Base-by-base conservation (phyloP, 495 filamentous ascomycete species). In the Chaetomium fimeti region DNA sequence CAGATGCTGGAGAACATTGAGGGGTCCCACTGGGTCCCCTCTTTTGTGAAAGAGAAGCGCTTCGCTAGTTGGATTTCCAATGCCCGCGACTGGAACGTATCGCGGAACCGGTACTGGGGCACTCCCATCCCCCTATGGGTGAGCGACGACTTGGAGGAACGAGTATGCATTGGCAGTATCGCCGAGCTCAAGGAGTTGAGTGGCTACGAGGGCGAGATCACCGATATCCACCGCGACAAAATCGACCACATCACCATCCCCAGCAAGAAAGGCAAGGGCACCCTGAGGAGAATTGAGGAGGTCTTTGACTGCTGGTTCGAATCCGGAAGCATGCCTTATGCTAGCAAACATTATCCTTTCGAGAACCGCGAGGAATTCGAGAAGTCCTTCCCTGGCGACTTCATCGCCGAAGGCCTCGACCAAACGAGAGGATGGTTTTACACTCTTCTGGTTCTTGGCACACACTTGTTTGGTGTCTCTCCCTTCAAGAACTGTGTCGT, bases 401-500 rank as follows among this genome's bases (percentile, higher is more conserved):
- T 98, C 77, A 97, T 98, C 72, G 92, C 94, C 0, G 94, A 98
- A 79, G 94, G 94, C 60, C 79, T 98, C 36, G 94, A 78, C 56
- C 75, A 77, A 63, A 77, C 93, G 3, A 84, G 95, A 72, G 94
- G 94, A 45, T 98, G 94, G 94, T 98, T 98, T 79, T 98, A 98
- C 73, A 97, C 94, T 1, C 75, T 98, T 57, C 83, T 89, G 24
- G 91, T 98, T 18, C 83, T 98, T 40, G 94, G 93, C 53, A 94
- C 89, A 7, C 92, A 96, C 70, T 84, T 98, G 18, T 97, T 95
- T 69, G 91, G 90, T 22, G 84, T 85, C 20, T 86, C 93, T 0
- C 95, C 94, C 0, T 98, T 97, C 84, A 88, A 93, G 78, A 97
- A 98, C 74, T 96, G 92, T 70, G 90, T 98, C 15, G 95, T 98